Evolutionary conservation across 768 basidiomycete genomes (phyloP), one percentile per base, ranked within the genome.

Genomic region (Auricularia heimuer): DNA sequence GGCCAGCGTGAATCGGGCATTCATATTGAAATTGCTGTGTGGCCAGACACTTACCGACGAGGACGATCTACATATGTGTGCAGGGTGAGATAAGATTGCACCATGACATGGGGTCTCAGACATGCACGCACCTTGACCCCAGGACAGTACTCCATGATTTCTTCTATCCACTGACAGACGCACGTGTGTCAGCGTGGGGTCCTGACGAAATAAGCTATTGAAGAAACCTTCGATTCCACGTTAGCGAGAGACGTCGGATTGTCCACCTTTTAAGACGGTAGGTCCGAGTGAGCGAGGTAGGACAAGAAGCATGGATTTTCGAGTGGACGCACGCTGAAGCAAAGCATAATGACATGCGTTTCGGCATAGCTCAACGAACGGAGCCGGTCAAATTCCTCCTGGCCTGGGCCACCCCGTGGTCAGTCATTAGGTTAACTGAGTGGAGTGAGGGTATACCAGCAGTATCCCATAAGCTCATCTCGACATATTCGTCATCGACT

Each of bases 401-500:
- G 94, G 54, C 93, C 93, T 94, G 76, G 74, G 79, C 69, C 69
- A 68, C 63, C 71, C 73, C 75, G 71, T 74, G 67, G 74, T 67
- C 66, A 70, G 33, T 51, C 37, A 56, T 21, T 18, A 42, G 24
- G 33, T 29, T 29, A 2, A 34, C 24, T 35, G 47, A 54, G 10
- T 29, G 56, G 8, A 2, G 34, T 4, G 14, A 42, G 62, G 62
- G 76, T 83, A 66, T 72, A 94, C 96, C 95, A 56, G 96, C 96
- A 56, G 96, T 98, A 74, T 98, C 96, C 96, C 96, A 98, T 68
- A 98, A 73, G 73, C 93, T 92, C 54, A 99, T 80, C 72, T 98
- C 95, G 14, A 98, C 88, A 36, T 83, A 74, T 70, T 92, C 88
- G 39, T 92, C 93, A 68, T 98, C 94, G 34, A 96, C 85, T 69